Evolutionary conservation across 805 yeast species (phyloP), one percentile per base, ranked within the genome.

Genomic region (Saccharomycopsis fodiens): DNA sequence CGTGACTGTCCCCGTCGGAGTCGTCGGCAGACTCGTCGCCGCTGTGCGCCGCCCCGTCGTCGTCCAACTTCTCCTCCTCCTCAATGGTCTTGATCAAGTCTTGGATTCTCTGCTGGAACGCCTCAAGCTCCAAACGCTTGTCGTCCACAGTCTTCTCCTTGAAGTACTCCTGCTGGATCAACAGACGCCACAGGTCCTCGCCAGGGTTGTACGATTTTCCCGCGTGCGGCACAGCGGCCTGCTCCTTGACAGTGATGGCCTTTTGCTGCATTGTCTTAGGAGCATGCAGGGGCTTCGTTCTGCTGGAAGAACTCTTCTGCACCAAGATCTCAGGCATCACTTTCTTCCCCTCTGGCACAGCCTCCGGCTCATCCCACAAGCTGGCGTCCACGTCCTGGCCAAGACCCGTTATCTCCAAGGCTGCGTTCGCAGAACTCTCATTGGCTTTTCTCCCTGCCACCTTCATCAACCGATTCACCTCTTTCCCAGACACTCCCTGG

Each of bases 161-260:
- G 43, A 60, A 70, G 55, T 72, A 81, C 63, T 88, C 97, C 44
- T 70, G 67, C 44, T 75, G 67, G 43, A 93, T 75, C 54, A 89
- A 70, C 16, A 62, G 64, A 55, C 78, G 78, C 98, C 98, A 93
- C 22, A 84, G 77, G 46, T 81, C 83, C 52, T 80, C 68, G 10
- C 91, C 73, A 21, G 98, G 98, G 59, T 93, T 93, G 59, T 87
- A 93, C 2, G 97, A 89, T 61, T 83, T 85, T 45, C 97, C 97
- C 1, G 82, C 93, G 55, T 82, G 81, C 10, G 95, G 88, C 3
- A 79, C 46, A 1, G 54, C 61, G 16, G 70, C 79, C 39, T 65
- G 56, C n/a, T 71, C 70, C 47, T 68, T 72, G 15, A 85, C 74
- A 35, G 56, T 55, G n/a, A 79, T 59, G 1, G 94, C 81, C 2